These are phyloP conservation scores for Coix lacrymajobi DNA, from an alignment of 176 grass and related monocot genomes.

Conservation along the genomic window DNA sequence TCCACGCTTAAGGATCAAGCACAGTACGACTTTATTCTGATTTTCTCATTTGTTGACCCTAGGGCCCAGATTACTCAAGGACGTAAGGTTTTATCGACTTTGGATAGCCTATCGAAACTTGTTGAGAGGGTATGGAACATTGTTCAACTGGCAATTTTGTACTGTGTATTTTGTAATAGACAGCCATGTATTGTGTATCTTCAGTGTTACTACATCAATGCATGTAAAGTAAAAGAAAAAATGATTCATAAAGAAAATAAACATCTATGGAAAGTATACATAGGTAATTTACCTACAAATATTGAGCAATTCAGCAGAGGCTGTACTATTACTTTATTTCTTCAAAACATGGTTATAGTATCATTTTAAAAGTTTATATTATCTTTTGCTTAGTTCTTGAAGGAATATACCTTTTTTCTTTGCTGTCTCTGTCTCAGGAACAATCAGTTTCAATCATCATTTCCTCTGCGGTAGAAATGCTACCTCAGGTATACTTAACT, in stretches of 20 bases:
- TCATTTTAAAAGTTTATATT: neutral
- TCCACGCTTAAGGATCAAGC: neutral
- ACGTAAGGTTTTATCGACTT: conserved; percentile 67
- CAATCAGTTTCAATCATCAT: conserved; percentile 84
- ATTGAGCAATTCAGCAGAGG: neutral
- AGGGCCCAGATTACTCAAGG: conserved; percentile 95
- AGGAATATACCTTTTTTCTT: neutral
- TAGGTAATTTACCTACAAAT: neutral
- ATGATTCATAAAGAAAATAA: neutral
- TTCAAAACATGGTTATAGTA: neutral
- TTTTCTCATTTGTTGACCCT: conserved; percentile 37
- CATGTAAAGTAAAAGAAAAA: neutral
- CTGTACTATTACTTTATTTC: neutral
- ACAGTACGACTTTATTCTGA: conserved; percentile 5
- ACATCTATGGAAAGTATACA: neutral
- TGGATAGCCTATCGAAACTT: conserved; percentile 84
- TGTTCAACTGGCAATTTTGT: conserved; percentile 15
- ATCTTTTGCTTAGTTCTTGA: neutral
- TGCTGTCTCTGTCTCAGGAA: conserved; percentile 42
- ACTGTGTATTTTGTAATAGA: neutral
- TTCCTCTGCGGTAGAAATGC: conserved; percentile 77
- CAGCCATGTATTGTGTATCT: neutral
- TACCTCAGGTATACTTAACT: conserved; percentile 78
- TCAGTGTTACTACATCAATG: neutral
- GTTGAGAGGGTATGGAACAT: conserved; percentile 68